Conservation (phyloP, 371 early-diverging fungal genomes). For the Phascolomyces articulosus region DNA sequence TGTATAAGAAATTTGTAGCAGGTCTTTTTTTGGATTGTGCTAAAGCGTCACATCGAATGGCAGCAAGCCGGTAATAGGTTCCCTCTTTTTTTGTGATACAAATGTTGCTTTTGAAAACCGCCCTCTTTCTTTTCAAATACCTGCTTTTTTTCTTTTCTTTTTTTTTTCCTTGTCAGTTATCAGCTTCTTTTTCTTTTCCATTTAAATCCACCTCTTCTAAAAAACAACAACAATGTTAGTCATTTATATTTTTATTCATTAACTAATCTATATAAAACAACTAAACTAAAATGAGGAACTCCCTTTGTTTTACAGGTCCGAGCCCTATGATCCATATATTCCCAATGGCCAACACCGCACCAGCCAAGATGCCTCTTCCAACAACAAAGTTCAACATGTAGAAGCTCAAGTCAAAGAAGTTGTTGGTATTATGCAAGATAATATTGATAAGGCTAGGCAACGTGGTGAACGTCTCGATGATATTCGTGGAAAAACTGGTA, state of each 20-base stretch:
- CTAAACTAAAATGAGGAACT: too few relatives aligned
- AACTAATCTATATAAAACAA: too few relatives aligned
- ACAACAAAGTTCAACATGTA: constrained; percentile 50
- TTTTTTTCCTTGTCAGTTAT: constrained; percentile 6
- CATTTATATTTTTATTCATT: too few relatives aligned
- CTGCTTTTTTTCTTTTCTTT: not conserved
- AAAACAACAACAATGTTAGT: too few relatives aligned
- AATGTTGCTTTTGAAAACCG: not conserved
- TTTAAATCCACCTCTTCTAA: not conserved
- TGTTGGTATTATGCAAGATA: constrained; percentile 89
- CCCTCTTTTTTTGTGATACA: too few relatives aligned
- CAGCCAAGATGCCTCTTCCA: constrained; percentile 10
- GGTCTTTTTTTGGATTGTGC: too few relatives aligned
- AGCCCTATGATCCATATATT: constrained; percentile 47
- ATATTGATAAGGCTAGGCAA: constrained; percentile 83
- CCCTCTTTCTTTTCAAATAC: not conserved
- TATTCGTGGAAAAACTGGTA: constrained; percentile 75
- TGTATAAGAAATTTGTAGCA: too few relatives aligned
- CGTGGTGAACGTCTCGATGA: constrained; percentile 81
- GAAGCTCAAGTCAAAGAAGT: constrained; percentile 84
- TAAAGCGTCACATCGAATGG: too few relatives aligned
- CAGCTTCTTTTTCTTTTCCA: constrained; percentile 8
- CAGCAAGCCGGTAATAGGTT: too few relatives aligned
- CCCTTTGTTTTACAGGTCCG: constrained; percentile 26
- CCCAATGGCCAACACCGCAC: constrained; percentile 27